These are phyloP conservation scores for Globisporangium parvum DNA, from an alignment of 352 stramenopile species.

Conservation along the genomic window DNA sequence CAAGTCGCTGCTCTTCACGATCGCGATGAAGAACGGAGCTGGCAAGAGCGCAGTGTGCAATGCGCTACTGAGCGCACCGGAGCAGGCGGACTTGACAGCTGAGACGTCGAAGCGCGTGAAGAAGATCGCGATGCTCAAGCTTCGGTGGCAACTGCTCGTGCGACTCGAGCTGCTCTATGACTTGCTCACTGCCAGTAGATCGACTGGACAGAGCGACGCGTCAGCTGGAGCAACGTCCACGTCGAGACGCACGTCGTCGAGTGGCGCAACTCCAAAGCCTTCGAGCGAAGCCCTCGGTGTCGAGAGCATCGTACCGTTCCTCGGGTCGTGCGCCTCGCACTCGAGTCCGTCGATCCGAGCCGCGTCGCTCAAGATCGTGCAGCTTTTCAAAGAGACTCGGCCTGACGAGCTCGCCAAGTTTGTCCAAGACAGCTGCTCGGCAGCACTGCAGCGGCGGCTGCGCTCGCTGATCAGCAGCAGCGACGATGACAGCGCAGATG, in stretches of 20 bases:
- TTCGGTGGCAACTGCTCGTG: constrained; percentile 58
- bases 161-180: constrained; percentile 62
- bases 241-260: constrained; percentile 27
- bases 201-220: neutral
- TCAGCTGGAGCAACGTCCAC: neutral
- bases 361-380: constrained; percentile 39
- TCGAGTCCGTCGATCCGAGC: constrained; percentile 40
- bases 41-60: constrained; percentile 67
- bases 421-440: constrained; percentile 47
- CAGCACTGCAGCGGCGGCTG: constrained; percentile 51
- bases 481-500: constrained; percentile 19
- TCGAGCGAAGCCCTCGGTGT: constrained; percentile 38
- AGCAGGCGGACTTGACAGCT: constrained; percentile 41
- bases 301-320: constrained; percentile 68
- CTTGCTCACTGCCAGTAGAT: constrained; percentile 21
- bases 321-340: constrained; percentile 56
- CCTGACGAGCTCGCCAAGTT: constrained; percentile 38
- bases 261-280: constrained; percentile 13
- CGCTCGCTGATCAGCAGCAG: constrained; percentile 29
- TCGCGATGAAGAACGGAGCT: constrained; percentile 37
- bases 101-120: constrained; percentile 22
- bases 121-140: constrained; percentile 46
- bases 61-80: constrained; percentile 58
- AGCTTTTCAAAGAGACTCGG: constrained; percentile 25
- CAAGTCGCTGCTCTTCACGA: constrained; percentile 31